A percentile compares a stretch with the other conserved stretches of the same genome.
These are phyloP conservation scores for Metarhizium rileyi DNA, from an alignment of 2,329 filamentous ascomycete genomes.

Conservation along the genomic window DNA sequence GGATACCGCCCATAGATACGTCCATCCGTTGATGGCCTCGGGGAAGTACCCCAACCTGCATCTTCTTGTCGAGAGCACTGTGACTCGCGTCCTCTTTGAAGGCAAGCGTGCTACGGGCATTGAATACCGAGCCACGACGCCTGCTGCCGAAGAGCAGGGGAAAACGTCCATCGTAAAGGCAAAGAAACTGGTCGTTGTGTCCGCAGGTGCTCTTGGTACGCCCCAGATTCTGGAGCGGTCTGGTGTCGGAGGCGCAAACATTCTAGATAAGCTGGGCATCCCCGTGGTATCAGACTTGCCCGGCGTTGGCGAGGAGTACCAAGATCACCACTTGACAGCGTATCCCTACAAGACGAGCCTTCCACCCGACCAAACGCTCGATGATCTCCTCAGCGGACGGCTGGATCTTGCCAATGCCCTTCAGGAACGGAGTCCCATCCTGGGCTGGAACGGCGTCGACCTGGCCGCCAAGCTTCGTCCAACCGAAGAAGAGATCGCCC, in stretches of 20 bases:
- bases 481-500: slow-evolving; percentile 38
- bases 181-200: slow-evolving; percentile 20
- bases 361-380: slow-evolving; percentile 28
- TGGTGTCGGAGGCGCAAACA: slow-evolving; percentile 43
- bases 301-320: slow-evolving; percentile 43
- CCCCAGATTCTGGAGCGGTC: slow-evolving; percentile 52
- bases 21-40: slow-evolving; percentile 20
- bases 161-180: slow-evolving; percentile 15
- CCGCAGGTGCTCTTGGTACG: slow-evolving; percentile 40
- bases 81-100: slow-evolving; percentile 43
- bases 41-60: slow-evolving; percentile 46
- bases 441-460: slow-evolving; percentile 51
- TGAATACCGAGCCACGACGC: slow-evolving; percentile 40
- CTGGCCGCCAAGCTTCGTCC: slow-evolving; percentile 47
- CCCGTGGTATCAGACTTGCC: slow-evolving; percentile 35
- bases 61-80: slow-evolving; percentile 46
- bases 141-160: slow-evolving; percentile 3
- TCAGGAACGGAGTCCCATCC: slow-evolving; percentile 34
- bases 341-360: slow-evolving; percentile 36
- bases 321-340: slow-evolving; percentile 45
- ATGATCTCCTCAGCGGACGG: slow-evolving; percentile 40
- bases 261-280: slow-evolving; percentile 38
- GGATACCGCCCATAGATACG: slow-evolving; percentile 44
- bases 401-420: slow-evolving; percentile 25
- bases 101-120: slow-evolving; percentile 46